These are phyloP conservation scores for Phytophthora pseudosyringae DNA, from an alignment of 352 stramenopile genomes.

Conservation along the genomic window DNA sequence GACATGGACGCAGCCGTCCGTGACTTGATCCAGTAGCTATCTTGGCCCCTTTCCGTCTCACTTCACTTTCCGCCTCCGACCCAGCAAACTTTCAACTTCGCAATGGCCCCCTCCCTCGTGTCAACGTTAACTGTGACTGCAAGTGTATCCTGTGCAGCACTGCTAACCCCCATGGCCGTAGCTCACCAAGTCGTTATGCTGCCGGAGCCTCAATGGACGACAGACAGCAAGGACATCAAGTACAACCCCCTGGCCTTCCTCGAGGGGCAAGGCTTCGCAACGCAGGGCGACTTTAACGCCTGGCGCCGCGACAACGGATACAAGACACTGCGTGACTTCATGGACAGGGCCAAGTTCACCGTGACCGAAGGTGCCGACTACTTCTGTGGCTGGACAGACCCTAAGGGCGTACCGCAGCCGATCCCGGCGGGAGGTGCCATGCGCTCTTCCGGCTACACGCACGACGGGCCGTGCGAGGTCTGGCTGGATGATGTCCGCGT, in stretches of 20 bases:
- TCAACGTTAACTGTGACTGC: conserved; percentile 23
- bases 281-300: conserved; percentile 41
- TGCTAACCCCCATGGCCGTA: conserved; percentile 25
- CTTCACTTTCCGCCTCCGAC: conserved; percentile 1
- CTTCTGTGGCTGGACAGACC: conserved; percentile 39
- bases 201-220: conserved; percentile 43
- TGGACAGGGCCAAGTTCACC: conserved; percentile 37
- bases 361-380: conserved; percentile 35
- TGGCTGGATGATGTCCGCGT: conserved; percentile 49
- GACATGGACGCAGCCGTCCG: too few species aligned
- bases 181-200: conserved; percentile 47
- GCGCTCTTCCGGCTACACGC: conserved; percentile 53
- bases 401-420: conserved; percentile 33
- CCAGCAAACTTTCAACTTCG: neutral
- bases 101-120: conserved; percentile 24
- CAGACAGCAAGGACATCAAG: conserved; percentile 34
- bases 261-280: conserved; percentile 48
- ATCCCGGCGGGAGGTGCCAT: conserved; percentile 38
- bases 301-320: conserved; percentile 42
- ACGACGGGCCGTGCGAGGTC: conserved; percentile 56
- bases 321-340: conserved; percentile 20
- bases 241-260: conserved; percentile 55
- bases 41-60: neutral
- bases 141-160: conserved; percentile 21
- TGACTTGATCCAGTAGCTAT: too few species aligned